Evolutionary conservation across 768 basidiomycete genomes (phyloP).

Genomic region (Amanita fuliginea): DNA sequence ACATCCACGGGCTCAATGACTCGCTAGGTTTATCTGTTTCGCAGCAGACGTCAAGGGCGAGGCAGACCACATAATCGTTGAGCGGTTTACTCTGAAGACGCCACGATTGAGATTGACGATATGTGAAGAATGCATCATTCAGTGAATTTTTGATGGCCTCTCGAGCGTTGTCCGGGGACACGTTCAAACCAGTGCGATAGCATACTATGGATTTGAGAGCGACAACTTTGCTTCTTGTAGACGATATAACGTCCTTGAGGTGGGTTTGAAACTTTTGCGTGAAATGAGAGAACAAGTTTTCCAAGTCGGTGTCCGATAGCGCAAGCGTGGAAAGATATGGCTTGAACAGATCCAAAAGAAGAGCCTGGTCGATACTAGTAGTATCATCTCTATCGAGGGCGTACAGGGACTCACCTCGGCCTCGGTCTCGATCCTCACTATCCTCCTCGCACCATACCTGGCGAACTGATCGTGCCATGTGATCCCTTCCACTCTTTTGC

Average conservation of each 20-base stretch:
- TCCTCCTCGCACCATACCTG: constrained; percentile 38
- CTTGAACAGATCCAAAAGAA: not conserved
- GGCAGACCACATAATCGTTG: constrained; percentile 57
- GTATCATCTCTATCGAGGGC: constrained; percentile 4
- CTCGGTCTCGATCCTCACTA: constrained; percentile 57
- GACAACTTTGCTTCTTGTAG: constrained; percentile 34
- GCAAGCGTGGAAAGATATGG: not conserved
- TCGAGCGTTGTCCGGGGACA: constrained; percentile 20
- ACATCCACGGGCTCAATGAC: not conserved
- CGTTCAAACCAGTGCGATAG: constrained; percentile 65
- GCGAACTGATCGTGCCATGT: constrained; percentile 58
- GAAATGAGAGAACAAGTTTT: constrained; percentile 26
- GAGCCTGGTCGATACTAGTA: not conserved
- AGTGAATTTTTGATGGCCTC: constrained; percentile 22
- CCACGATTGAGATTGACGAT: constrained; percentile 25
- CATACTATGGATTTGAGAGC: constrained; percentile 71
- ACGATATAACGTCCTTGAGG: constrained; percentile 24
- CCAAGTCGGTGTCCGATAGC: constrained; percentile 2
- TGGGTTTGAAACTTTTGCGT: constrained; percentile 19
- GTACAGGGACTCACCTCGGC: constrained; percentile 44
- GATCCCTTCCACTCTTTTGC: constrained; percentile 35
- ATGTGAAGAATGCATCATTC: constrained; percentile 20
- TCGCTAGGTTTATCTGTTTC: constrained; percentile 48
- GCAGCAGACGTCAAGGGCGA: constrained; percentile 42
- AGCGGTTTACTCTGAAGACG: constrained; percentile 50